phyloP scores from a whole-genome alignment of 306 rosid genomes.

The Betula pendula region DNA sequence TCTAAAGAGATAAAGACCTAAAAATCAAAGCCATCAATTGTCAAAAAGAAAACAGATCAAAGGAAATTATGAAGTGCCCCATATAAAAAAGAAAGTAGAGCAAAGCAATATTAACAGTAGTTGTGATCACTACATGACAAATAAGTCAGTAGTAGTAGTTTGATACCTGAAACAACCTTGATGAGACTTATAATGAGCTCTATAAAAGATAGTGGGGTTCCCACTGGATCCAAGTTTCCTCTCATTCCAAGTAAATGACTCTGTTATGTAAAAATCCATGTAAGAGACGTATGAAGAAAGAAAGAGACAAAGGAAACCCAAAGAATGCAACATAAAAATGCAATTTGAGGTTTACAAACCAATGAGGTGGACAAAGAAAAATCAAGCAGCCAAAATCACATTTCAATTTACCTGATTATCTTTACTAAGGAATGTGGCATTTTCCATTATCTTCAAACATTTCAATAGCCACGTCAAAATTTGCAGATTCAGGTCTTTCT shows the following conservation, averaged over 20 bases:
- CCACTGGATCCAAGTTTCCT: slow-evolving; percentile 44
- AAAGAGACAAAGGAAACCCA: slow-evolving; percentile 15
- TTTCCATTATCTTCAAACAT: slow-evolving; percentile 98
- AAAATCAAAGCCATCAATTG: slow-evolving; percentile 30
- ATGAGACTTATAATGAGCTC: slow-evolving; percentile 67
- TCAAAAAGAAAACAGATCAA: slow-evolving; percentile 30
- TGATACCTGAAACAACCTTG: slow-evolving; percentile 79
- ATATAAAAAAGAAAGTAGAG: not conserved
- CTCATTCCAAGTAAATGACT: slow-evolving; percentile 86
- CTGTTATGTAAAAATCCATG: slow-evolving; percentile 46
- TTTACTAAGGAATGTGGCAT: slow-evolving; percentile 87
- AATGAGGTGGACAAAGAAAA: slow-evolving; percentile 11
- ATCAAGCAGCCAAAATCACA: slow-evolving; percentile 7
- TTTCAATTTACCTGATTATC: slow-evolving; percentile 74
- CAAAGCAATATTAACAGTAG: not conserved
- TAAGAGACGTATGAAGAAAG: slow-evolving; percentile 22
- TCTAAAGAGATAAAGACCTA: slow-evolving; percentile 46
- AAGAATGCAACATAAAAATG: slow-evolving; percentile 16
- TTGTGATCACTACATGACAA: slow-evolving; percentile 1
- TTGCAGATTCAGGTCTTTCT: slow-evolving; percentile 42
- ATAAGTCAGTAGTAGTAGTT: slow-evolving; percentile 12
- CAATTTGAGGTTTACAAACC: slow-evolving; percentile 1
- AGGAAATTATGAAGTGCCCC: not conserved
- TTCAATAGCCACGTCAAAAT: slow-evolving; percentile 60
- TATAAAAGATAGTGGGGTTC: slow-evolving; percentile 50